phyloP scores from a whole-genome alignment of 1,284 basidiomycete genomes.

The Fomitopsis palustris region DNA sequence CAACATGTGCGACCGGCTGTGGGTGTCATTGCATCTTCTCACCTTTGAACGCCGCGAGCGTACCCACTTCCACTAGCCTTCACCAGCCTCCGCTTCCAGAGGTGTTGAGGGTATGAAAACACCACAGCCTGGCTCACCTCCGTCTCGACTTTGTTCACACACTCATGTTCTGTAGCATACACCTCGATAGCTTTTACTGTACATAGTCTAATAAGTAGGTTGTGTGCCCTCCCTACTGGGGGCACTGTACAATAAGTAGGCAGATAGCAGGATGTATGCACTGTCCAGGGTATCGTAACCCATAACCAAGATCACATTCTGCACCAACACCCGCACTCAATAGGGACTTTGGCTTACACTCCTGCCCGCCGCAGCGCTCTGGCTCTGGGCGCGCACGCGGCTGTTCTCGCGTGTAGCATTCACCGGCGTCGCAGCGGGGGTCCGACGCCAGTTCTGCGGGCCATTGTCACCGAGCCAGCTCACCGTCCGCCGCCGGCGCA shows the following conservation, averaged over 20 bases:
- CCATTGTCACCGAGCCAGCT: conserved; percentile 42
- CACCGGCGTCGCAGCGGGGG: conserved; percentile 9
- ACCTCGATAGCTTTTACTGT: not conserved
- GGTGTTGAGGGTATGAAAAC: not conserved
- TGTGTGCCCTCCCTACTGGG: not conserved
- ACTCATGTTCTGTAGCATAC: not conserved
- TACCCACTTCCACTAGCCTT: not conserved
- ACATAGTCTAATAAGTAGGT: not conserved
- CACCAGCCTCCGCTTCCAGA: not conserved
- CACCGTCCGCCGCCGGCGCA: conserved; percentile 37
- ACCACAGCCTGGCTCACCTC: not conserved
- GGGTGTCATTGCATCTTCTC: conserved; percentile 21
- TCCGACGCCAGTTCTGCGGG: conserved; percentile 7
- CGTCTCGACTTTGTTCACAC: too few species aligned
- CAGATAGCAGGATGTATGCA: not conserved
- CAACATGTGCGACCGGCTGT: conserved; percentile 25
- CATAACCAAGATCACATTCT: not conserved
- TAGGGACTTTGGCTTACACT: conserved; percentile 7
- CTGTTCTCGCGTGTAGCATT: conserved; percentile 17
- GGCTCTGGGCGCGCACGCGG: conserved; percentile 9
- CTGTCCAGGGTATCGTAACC: not conserved
- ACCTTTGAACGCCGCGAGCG: not conserved
- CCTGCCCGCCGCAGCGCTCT: not conserved
- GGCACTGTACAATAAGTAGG: not conserved
- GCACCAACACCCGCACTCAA: not conserved